Evolutionary conservation across 768 basidiomycete genomes (phyloP).

Genomic region (Panus rudis): DNA sequence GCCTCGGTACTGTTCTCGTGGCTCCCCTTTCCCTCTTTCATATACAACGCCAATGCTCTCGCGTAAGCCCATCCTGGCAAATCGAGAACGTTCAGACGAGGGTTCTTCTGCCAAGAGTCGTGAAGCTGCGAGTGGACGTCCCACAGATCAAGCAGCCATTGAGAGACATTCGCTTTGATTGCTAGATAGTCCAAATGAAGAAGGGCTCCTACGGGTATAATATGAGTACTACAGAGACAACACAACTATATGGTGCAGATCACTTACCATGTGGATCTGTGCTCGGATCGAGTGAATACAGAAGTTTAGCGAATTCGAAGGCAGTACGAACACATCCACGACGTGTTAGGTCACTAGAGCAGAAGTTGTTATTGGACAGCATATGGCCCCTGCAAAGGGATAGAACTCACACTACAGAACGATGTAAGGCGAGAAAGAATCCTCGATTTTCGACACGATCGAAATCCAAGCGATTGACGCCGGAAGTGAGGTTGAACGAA

Average conservation of each 20-base stretch:
- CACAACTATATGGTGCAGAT: background rate
- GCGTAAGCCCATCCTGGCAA: conserved; percentile 79
- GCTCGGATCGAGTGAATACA: conserved; percentile 80
- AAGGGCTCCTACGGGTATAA: conserved; percentile 37
- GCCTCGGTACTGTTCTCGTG: conserved; percentile 58
- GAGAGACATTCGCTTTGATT: conserved; percentile 68
- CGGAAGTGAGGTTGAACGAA: conserved; percentile 77
- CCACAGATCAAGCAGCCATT: conserved; percentile 75
- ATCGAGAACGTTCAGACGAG: conserved; percentile 8
- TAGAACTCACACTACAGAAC: conserved; percentile 66
- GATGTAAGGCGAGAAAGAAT: conserved; percentile 83
- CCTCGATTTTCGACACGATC: conserved; percentile 86
- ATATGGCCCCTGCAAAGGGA: background rate
- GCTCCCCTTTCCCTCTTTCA: conserved; percentile 37
- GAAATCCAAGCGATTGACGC: conserved; percentile 82
- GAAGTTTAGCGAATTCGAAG: conserved; percentile 85
- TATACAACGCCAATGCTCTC: conserved; percentile 57
- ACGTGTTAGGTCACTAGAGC: conserved; percentile 69
- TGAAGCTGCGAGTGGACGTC: conserved; percentile 19
- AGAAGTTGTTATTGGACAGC: background rate
- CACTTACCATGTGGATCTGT: conserved; percentile 77
- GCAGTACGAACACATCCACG: conserved; percentile 85
- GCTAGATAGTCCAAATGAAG: conserved; percentile 83
- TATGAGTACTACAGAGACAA: too few species aligned
- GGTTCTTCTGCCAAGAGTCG: conserved; percentile 9